Evolutionary conservation across 1,284 basidiomycete species (phyloP).

Genomic region (Quambalaria eucalypti): DNA sequence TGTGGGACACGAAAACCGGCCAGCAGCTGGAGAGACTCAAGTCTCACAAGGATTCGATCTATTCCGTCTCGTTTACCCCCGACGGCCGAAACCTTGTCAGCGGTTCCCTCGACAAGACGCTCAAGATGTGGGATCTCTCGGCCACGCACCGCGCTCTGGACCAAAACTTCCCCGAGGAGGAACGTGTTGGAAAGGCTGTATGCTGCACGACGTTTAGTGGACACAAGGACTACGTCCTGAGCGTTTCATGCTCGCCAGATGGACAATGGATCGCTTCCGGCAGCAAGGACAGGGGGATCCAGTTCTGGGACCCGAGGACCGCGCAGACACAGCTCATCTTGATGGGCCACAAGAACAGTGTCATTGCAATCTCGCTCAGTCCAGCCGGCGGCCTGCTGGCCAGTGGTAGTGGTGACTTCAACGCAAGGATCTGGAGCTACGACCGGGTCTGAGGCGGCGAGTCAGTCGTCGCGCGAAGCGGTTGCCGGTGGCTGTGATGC

Average conservation of each 20-base stretch:
- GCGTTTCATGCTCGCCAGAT: constrained; percentile 71
- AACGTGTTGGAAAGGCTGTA: constrained; percentile 47
- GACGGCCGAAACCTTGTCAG: constrained; percentile 69
- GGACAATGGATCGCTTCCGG: constrained; percentile 80
- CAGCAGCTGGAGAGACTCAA: constrained; percentile 64
- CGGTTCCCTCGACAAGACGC: constrained; percentile 73
- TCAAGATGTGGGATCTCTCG: constrained; percentile 76
- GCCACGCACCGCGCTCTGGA: constrained; percentile 48
- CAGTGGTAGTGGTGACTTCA: constrained; percentile 78
- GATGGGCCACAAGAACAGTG: constrained; percentile 82
- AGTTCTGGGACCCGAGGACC: constrained; percentile 64
- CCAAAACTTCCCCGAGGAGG: constrained; percentile 16
- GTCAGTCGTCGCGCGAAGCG: too few relatives aligned
- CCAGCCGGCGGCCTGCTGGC: constrained; percentile 66
- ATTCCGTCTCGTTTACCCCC: constrained; percentile 75
- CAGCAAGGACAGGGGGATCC: constrained; percentile 76
- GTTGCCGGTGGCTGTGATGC: too few relatives aligned
- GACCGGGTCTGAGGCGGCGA: too few relatives aligned
- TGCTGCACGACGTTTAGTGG: constrained; percentile 73
- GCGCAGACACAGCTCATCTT: constrained; percentile 71
- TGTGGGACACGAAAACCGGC: constrained; percentile 73
- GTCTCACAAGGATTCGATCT: constrained; percentile 74
- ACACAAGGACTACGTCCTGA: constrained; percentile 77
- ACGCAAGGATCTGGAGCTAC: constrained; percentile 43
- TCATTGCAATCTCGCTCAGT: constrained; percentile 75